These are phyloP conservation scores for Malus hybrid DNA, from an alignment of 331 rosid species.

Conservation along the genomic window DNA sequence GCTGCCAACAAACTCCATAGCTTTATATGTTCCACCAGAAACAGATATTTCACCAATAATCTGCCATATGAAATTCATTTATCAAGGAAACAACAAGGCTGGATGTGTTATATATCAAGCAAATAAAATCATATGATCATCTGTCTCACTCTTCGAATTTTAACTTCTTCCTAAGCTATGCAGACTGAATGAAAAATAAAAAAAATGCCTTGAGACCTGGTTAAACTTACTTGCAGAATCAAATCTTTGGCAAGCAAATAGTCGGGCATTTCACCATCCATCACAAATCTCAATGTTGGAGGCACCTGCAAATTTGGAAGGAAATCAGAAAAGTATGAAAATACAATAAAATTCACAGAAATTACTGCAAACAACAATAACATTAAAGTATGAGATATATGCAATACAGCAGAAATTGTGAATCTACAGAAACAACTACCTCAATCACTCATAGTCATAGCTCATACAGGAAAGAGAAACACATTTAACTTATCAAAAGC, in stretches of 20 bases:
- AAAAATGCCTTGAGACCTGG: constrained; percentile 3
- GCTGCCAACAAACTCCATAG: constrained; percentile 92
- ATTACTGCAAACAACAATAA: not conserved
- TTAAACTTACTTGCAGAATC: constrained; percentile 75
- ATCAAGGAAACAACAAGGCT: not conserved
- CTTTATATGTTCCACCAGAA: constrained; percentile 90
- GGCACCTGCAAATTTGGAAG: constrained; percentile 59
- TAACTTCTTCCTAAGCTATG: not conserved
- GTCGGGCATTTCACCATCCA: constrained; percentile 97
- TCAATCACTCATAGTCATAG: not conserved
- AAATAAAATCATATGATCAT: not conserved
- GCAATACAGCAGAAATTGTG: not conserved
- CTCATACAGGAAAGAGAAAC: not conserved
- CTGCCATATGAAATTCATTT: constrained; percentile 29
- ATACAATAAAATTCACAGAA: not conserved
- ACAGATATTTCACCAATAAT: constrained; percentile 88
- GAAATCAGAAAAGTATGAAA: not conserved
- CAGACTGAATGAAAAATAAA: not conserved
- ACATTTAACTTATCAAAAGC: not conserved
- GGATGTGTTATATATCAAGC: not conserved
- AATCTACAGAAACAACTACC: not conserved
- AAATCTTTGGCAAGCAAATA: constrained; percentile 94
- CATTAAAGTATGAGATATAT: not conserved
- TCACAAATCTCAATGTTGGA: constrained; percentile 78
- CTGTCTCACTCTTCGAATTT: not conserved